Evolutionary conservation across 768 basidiomycete species (phyloP).

Genomic region (Nevesoporus exiguus): DNA sequence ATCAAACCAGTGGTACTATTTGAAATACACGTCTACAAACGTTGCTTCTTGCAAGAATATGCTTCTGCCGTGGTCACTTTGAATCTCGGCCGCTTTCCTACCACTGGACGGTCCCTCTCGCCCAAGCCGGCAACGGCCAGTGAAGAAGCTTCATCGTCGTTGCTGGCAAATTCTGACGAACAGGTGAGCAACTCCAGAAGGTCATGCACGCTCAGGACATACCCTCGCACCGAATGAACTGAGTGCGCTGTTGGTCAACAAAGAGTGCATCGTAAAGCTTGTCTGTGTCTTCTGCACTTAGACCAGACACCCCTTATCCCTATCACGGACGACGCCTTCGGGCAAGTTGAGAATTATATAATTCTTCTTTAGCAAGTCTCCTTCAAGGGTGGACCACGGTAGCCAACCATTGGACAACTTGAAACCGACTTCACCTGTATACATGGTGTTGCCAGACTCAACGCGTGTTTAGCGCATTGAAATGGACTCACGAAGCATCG

Average conservation of each 20-base stretch:
- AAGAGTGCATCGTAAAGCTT: constrained; percentile 11
- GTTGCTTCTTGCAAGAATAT: no score
- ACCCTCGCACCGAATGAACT: not conserved
- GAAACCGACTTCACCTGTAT: constrained; percentile 7
- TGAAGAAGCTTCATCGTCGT: not conserved
- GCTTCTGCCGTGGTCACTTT: not conserved
- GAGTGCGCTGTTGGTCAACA: not conserved
- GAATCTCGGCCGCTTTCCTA: not conserved
- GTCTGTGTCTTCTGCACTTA: not conserved
- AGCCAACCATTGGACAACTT: constrained; percentile 1
- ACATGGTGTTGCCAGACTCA: not conserved
- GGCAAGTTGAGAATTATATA: constrained; percentile 12
- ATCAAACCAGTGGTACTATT: no score
- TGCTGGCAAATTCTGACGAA: not conserved
- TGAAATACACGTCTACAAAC: no score
- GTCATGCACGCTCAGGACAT: not conserved
- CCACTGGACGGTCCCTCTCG: not conserved
- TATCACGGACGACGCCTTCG: not conserved
- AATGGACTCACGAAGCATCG: constrained; percentile 9
- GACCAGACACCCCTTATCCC: constrained; percentile 2
- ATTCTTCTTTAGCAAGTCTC: not conserved
- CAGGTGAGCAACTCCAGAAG: not conserved
- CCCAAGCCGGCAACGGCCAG: not conserved
- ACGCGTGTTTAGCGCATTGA: no score
- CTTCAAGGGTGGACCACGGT: constrained; percentile 14